These are phyloP conservation scores for Mycena latifolia DNA, from an alignment of 768 basidiomycete genomes.

Conservation along the genomic window DNA sequence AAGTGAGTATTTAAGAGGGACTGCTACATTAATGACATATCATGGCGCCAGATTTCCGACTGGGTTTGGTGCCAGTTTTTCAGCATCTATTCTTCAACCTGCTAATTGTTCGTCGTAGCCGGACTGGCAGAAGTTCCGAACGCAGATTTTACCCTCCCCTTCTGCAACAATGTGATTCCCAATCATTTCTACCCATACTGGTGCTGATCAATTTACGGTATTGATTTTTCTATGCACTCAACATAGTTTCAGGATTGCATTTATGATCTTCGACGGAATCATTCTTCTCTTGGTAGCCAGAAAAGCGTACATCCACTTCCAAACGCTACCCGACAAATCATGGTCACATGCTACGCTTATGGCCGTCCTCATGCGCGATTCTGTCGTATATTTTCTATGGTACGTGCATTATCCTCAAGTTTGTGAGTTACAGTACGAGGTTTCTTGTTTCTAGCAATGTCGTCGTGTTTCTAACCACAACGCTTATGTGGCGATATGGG, in stretches of 20 bases:
- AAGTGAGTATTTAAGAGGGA: slow-evolving; percentile 6
- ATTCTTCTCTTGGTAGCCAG: slow-evolving; percentile 28
- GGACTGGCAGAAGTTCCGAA: slow-evolving; percentile 24
- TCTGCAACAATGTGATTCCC: slow-evolving; percentile 37
- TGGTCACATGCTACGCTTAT: slow-evolving; percentile 28
- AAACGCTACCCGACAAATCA: slow-evolving; percentile 25
- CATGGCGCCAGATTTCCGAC: slow-evolving; percentile 27
- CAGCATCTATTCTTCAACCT: not conserved
- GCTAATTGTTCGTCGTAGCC: slow-evolving; percentile 11
- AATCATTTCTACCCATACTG: slow-evolving; percentile 37
- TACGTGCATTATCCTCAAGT: not conserved
- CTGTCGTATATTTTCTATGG: slow-evolving; percentile 33
- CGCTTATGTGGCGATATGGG: slow-evolving; percentile 33
- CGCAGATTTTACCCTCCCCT: slow-evolving; percentile 12
- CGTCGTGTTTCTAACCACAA: slow-evolving; percentile 29
- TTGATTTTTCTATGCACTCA: not conserved
- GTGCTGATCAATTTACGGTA: not conserved
- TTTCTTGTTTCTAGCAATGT: slow-evolving; percentile 15
- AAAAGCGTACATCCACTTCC: slow-evolving; percentile 34
- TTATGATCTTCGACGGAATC: slow-evolving; percentile 34
- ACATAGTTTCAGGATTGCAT: slow-evolving; percentile 22
- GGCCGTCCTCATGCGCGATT: slow-evolving; percentile 31
- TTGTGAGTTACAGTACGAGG: too few relatives aligned
- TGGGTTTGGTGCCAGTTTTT: slow-evolving; percentile 7
- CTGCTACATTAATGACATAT: not conserved